Percentiles rank a stretch among this genome's conserved stretches.
phyloP scores from a whole-genome alignment of 2,329 filamentous ascomycete genomes.

The Hymenoscyphus salicellus region DNA sequence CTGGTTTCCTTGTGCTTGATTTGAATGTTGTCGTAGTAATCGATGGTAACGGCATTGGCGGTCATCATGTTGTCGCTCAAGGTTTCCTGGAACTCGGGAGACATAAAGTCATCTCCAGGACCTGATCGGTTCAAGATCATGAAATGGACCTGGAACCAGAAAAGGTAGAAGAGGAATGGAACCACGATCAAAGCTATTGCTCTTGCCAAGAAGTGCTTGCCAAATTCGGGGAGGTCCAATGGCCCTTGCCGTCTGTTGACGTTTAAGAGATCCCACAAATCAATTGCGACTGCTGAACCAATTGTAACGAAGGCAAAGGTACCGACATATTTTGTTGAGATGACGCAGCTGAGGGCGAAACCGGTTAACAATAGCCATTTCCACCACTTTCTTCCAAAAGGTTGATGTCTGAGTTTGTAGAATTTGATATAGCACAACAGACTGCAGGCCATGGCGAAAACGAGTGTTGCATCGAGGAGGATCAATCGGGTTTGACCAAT shows the following conservation, averaged over 20 bases:
- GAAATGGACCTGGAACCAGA: slow-evolving; percentile 99
- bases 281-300: slow-evolving; percentile 87
- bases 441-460: slow-evolving; percentile 94
- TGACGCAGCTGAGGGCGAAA: slow-evolving; percentile 92
- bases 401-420: slow-evolving; percentile 87
- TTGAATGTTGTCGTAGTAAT: slow-evolving; percentile 86
- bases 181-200: slow-evolving; percentile 82
- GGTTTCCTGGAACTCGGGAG: slow-evolving; percentile 95
- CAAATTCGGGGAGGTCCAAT: slow-evolving; percentile 75
- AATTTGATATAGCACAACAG: slow-evolving; percentile 94
- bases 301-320: slow-evolving; percentile 96
- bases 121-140: slow-evolving; percentile 82
- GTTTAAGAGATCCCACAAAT: slow-evolving; percentile 91
- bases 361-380: slow-evolving; percentile 97
- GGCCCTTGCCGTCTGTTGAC: slow-evolving; percentile 79
- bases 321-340: slow-evolving; percentile 97
- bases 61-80: slow-evolving; percentile 92
- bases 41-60: slow-evolving; percentile 76
- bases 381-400: slow-evolving; percentile 98
- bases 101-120: slow-evolving; percentile 98
- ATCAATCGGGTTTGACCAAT: slow-evolving; percentile 95
- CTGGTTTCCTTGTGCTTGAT: slow-evolving; percentile 97
- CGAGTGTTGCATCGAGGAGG: slow-evolving; percentile 86
- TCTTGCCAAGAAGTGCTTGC: slow-evolving; percentile 85
- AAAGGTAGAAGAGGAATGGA: slow-evolving; percentile 96